phyloP scores from a whole-genome alignment of 2,329 filamentous ascomycete species.

The Amauroascus niger region DNA sequence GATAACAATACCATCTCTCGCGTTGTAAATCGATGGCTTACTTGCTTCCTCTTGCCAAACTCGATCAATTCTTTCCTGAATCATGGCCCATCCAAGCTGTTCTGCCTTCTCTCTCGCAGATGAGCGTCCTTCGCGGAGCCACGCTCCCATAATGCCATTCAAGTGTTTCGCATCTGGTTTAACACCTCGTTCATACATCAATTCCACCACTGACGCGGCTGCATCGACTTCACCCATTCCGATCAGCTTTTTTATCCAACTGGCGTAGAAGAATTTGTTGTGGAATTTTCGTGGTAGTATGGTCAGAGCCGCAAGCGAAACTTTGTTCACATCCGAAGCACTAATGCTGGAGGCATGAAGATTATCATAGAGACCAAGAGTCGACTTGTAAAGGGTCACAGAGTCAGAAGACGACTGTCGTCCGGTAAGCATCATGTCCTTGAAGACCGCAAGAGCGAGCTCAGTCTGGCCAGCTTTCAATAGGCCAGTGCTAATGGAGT shows the following conservation, averaged over 20 bases:
- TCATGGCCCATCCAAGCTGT: slow-evolving; percentile 65
- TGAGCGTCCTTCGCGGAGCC: slow-evolving; percentile 54
- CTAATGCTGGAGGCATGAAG: slow-evolving; percentile 35
- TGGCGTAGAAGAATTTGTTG: slow-evolving; percentile 76
- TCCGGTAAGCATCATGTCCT: slow-evolving; percentile 73
- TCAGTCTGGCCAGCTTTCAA: slow-evolving; percentile 55
- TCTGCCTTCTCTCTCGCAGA: slow-evolving; percentile 54
- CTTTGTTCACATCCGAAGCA: slow-evolving; percentile 38
- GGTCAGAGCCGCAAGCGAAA: slow-evolving; percentile 43
- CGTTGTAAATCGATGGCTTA: slow-evolving; percentile 24
- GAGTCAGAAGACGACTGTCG: slow-evolving; percentile 37
- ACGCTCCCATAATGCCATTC: slow-evolving; percentile 72
- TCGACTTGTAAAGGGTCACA: slow-evolving; percentile 36
- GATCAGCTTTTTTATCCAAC: slow-evolving; percentile 79
- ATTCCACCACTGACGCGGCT: slow-evolving; percentile 60
- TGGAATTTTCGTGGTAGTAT: slow-evolving; percentile 44
- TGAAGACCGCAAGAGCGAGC: slow-evolving; percentile 65
- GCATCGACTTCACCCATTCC: slow-evolving; percentile 60
- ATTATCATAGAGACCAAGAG: slow-evolving; percentile 32
- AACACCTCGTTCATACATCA: slow-evolving; percentile 63
- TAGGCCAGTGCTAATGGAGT: slow-evolving; percentile 61
- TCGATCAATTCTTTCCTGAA: slow-evolving; percentile 55
- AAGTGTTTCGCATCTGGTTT: slow-evolving; percentile 63
- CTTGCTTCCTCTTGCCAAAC: slow-evolving; percentile 37
- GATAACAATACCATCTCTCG: slow-evolving; percentile 19